phyloP scores from a whole-genome alignment of 495 filamentous ascomycete species.

The Aspergillus haitiensis region DNA sequence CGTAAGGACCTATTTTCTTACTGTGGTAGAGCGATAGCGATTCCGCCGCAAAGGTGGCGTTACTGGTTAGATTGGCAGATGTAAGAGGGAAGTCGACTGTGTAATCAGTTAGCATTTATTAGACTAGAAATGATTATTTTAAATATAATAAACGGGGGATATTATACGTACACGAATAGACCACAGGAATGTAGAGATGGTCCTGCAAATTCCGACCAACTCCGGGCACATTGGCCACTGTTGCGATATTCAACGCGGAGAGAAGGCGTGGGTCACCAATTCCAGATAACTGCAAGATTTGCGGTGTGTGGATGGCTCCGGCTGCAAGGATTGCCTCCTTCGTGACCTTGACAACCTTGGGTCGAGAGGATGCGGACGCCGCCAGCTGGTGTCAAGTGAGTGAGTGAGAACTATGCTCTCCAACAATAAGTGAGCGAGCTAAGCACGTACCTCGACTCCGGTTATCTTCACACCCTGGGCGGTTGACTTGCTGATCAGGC shows the following conservation, averaged over 20 bases:
- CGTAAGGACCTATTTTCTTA: slow-evolving; percentile 5
- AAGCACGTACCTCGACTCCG: slow-evolving; percentile 10
- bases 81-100: slow-evolving; percentile 10
- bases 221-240: slow-evolving; percentile 3
- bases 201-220: slow-evolving; percentile 9
- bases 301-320: slow-evolving; percentile 5
- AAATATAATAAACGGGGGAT: too few relatives aligned
- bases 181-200: slow-evolving; percentile 4
- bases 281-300: slow-evolving; percentile 7
- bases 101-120: neutral
- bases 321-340: slow-evolving; percentile 5
- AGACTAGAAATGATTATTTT: too few relatives aligned
- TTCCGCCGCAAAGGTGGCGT: slow-evolving; percentile 10
- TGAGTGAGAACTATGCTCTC: neutral
- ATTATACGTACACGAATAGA: neutral
- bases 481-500: neutral
- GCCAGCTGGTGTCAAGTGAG: neutral
- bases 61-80: slow-evolving; percentile 1
- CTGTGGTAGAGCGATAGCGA: slow-evolving; percentile 3
- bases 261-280: neutral
- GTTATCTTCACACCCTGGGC: neutral
- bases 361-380: neutral
- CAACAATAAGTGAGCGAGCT: neutral
- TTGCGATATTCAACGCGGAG: slow-evolving; percentile 4
- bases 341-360: neutral